phyloP scores from a whole-genome alignment of 176 grass and related monocot genomes.

The Triticum dicoccoides region DNA sequence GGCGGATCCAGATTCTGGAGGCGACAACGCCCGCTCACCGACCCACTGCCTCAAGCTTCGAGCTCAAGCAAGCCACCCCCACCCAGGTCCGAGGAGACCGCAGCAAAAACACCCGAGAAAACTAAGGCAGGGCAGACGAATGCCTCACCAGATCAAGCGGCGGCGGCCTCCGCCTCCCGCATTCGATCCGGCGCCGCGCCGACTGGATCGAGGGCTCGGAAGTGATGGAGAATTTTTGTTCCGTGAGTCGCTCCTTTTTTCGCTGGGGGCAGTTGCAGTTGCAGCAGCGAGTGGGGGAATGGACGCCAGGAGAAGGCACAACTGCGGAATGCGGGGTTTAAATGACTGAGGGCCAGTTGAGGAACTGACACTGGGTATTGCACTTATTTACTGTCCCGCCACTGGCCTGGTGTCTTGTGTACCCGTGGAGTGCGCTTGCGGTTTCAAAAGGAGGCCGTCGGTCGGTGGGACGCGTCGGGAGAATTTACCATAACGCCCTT shows the following conservation, averaged over 20 bases:
- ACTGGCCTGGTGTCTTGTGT: constrained; percentile 28
- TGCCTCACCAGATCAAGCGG: constrained; percentile 47
- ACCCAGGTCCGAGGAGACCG: not conserved
- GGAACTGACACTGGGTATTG: constrained; percentile 21
- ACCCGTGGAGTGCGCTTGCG: constrained; percentile 22
- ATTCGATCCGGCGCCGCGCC: constrained; percentile 16
- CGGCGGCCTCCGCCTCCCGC: constrained; percentile 44
- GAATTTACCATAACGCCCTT: not conserved
- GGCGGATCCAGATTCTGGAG: constrained; percentile 36
- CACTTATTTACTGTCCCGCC: constrained; percentile 44
- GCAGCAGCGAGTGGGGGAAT: constrained; percentile 15
- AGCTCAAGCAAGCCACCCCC: constrained; percentile 35
- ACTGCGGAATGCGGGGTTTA: constrained; percentile 39
- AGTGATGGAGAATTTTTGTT: not conserved
- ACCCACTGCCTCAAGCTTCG: constrained; percentile 29
- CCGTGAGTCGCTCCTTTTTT: not conserved
- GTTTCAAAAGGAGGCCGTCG: constrained; percentile 33
- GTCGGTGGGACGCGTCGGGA: constrained; percentile 14
- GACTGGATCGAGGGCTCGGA: constrained; percentile 30
- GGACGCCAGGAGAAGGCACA: constrained; percentile 41
- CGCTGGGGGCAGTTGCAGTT: not conserved
- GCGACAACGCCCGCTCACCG: constrained; percentile 33
- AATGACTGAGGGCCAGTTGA: not conserved
- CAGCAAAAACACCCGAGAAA: not conserved
- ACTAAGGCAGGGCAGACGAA: not conserved